Base-by-base conservation (phyloP, 176 grass and related monocot genomes). In the Oryza punctata region DNA sequence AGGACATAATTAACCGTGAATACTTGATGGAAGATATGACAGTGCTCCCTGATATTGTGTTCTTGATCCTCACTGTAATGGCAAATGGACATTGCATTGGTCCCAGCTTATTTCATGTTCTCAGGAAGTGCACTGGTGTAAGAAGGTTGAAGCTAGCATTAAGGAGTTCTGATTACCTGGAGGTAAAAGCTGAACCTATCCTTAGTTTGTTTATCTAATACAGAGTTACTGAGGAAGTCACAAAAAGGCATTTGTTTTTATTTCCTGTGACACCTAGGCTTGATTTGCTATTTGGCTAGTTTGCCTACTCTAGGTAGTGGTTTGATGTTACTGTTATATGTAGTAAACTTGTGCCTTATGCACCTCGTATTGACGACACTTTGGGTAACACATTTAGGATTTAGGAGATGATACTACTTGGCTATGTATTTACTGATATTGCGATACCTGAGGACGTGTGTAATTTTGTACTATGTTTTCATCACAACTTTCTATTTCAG, bases 1-100 rank as follows among this genome's bases (percentile, higher is more conserved):
- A 87, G 85, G 71, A 45, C 1, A 76, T 43, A 45, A 10, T 3
- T 75, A 23, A 25, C 0, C 3, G 21, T 12, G 24, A 16, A 18
- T 81, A 81, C 77, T 45, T 86, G 7, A 80, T 69, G 85, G 78
- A 69, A 10, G 63, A 87, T 19, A 87, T 87, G 63, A 60, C 33
- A 60, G 8, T 52, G 61, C 32, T 81, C 69, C 61, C 70, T 60
- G 3, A 33, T 12, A 18, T 75, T n/a, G 44, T 19, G 26, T 30
- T 7, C 5, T 74, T 87, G 63, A 1, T 3, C 0, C 29, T 86
- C n/a, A 4, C 0, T 52, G 3, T 86, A 52, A 4, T 23, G 4
- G 10, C 70, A 75, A 60, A 30, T 0, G 85, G 78, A 61, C 78
- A 87, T 45, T 47, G 32, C 8, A 66, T 79, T 67, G 77, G 40